Evolutionary conservation across 2,329 filamentous ascomycete species (phyloP), one percentile per base, ranked within the genome.

Genomic region (Fusarium multiceps): DNA sequence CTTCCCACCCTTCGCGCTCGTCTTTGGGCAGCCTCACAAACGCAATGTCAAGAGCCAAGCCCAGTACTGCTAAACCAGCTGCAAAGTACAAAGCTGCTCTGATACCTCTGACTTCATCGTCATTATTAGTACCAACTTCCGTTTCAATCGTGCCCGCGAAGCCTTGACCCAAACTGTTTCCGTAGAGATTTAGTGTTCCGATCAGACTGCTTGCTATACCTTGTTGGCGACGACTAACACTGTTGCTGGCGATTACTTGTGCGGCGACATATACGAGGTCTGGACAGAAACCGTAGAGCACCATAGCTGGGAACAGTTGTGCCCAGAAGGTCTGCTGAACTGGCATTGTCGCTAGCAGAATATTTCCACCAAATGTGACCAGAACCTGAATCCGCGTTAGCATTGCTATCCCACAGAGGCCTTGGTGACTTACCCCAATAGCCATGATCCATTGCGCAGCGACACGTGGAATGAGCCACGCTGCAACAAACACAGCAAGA

Each of bases 171-270:
- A 79, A 55, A 20, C 73, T 75, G 49, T 74, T 74, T 2, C 78
- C 78, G 16, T 80, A 79, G 5, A 78, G 63, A 34, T 78, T 78
- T 1, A 80, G 65, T 1, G 75, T 77, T 3, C 85, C 84, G 10
- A 88, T 80, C 4, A 88, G 74, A 16, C 80, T 83, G 0, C 81
- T 83, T 0, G 85, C 85, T 4, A 87, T 78, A 0, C 86, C 86
- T 53, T 88, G 85, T 23, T 88, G 79, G 7, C 80, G 78, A 4
- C 80, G 77, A 4, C 72, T 78, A 30, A 87, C 85, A 1, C 80
- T 81, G 59, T 87, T 86, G 56, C 85, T 87, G 0, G 85, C 83
- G 56, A 87, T 85, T 7, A 88, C 84, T 62, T 87, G 84, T 0
- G 84, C 84, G 0, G 83, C 83, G 0, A 84, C 82, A 55, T 82